A percentile compares a stretch with the other conserved stretches of the same genome.
These are phyloP conservation scores for Vitis hybrid DNA, from an alignment of 177 flowering plant species.

Conservation along the genomic window DNA sequence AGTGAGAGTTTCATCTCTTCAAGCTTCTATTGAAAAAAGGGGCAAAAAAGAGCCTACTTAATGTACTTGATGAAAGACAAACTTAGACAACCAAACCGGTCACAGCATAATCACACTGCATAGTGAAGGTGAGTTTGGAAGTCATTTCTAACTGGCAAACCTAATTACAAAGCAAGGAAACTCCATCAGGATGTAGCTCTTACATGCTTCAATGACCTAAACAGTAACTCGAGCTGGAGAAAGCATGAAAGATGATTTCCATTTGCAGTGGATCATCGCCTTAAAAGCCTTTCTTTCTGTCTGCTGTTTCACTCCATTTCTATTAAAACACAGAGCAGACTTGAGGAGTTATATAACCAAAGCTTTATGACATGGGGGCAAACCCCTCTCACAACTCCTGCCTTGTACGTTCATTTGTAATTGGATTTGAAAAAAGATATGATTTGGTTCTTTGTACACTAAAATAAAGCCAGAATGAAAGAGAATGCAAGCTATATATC, in stretches of 20 bases:
- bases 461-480: not conserved
- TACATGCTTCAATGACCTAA: not conserved
- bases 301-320: not conserved
- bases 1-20: not conserved
- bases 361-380: not conserved
- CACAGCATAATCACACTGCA: constrained; percentile 5
- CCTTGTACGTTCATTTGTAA: not conserved
- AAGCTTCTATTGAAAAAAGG: not conserved
- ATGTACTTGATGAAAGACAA: not conserved
- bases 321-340: not conserved
- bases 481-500: not conserved
- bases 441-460: not conserved
- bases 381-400: not conserved
- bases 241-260: not conserved
- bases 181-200: constrained; percentile 1
- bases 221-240: not conserved
- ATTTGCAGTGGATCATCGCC: not conserved
- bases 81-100: not conserved
- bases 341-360: not conserved
- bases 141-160: not conserved
- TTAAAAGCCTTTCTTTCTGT: not conserved
- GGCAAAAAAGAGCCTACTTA: not conserved
- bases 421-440: not conserved
- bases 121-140: not conserved
- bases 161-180: not conserved